Evolutionary conservation across 345 rosid species (phyloP).

Genomic region (Boechera retrofracta): DNA sequence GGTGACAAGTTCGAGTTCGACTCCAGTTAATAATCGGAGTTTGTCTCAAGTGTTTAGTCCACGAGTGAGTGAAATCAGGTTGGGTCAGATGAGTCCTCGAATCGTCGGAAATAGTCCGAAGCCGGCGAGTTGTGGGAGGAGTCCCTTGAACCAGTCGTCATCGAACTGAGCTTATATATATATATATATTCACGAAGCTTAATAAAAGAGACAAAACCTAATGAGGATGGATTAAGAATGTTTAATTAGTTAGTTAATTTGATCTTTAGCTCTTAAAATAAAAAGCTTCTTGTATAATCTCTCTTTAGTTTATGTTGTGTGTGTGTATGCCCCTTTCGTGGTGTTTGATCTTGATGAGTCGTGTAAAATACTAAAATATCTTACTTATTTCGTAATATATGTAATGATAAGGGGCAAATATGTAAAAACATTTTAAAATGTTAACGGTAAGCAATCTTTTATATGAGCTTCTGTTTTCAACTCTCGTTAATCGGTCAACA

Average conservation of each 20-base stretch:
- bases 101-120: constrained; percentile 43
- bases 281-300: constrained; percentile 41
- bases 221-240: constrained; percentile 38
- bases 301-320: constrained; percentile 37
- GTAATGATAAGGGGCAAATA: constrained; percentile 21
- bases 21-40: constrained; percentile 65
- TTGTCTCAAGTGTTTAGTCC: constrained; percentile 58
- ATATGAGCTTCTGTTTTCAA: not conserved
- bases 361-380: constrained; percentile 33
- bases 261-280: constrained; percentile 31
- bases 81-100: constrained; percentile 71
- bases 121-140: constrained; percentile 66
- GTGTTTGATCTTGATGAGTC: constrained; percentile 39
- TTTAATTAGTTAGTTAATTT: constrained; percentile 39
- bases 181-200: constrained; percentile 22
- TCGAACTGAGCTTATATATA: constrained; percentile 28
- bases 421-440: constrained; percentile 25
- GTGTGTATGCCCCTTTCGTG: not conserved
- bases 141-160: constrained; percentile 61
- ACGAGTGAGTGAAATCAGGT: constrained; percentile 63
- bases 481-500: not conserved
- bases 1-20: constrained; percentile 69
- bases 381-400: constrained; percentile 29
- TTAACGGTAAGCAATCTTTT: constrained; percentile 22
- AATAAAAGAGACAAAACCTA: constrained; percentile 20